Conservation (phyloP, 1,284 basidiomycete genomes). For the Golubevia pallescens region DNA sequence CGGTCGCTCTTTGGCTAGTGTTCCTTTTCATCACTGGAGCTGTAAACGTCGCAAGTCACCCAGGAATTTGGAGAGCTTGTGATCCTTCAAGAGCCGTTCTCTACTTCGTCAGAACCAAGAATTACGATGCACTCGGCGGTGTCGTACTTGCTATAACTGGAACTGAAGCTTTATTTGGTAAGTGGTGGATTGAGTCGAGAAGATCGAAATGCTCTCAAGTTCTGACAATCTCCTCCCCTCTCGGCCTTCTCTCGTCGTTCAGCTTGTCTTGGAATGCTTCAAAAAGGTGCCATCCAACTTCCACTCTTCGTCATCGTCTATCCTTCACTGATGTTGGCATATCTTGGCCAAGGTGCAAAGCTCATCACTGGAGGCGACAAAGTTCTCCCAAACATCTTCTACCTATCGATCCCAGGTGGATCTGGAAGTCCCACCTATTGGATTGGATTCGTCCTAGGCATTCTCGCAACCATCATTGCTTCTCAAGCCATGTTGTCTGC, state of each 20-base stretch:
- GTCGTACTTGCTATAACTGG: constrained; percentile 73
- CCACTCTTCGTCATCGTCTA: constrained; percentile 70
- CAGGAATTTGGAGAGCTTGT: constrained; percentile 73
- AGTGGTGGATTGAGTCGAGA: no score
- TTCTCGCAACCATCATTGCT: constrained; percentile 70
- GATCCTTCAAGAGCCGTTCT: constrained; percentile 74
- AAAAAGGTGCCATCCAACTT: constrained; percentile 66
- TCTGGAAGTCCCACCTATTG: constrained; percentile 59
- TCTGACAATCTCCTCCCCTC: no score
- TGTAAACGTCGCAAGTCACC: constrained; percentile 70
- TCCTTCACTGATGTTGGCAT: constrained; percentile 72
- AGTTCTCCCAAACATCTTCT: constrained; percentile 72
- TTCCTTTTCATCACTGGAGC: constrained; percentile 67
- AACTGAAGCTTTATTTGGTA: constrained; percentile 72
- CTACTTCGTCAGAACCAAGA: constrained; percentile 72
- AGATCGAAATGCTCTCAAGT: no score
- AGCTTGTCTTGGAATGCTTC: constrained; percentile 15
- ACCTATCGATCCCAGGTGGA: constrained; percentile 73
- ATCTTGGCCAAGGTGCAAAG: constrained; percentile 74
- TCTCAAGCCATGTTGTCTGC: constrained; percentile 14
- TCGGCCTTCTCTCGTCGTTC: no score
- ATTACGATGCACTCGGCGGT: constrained; percentile 73
- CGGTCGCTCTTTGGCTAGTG: constrained; percentile 47
- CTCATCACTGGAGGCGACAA: constrained; percentile 69
- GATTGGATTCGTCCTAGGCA: constrained; percentile 72